These are phyloP conservation scores for Limnanthes douglasii DNA, from an alignment of 345 rosid genomes.

Conservation along the genomic window DNA sequence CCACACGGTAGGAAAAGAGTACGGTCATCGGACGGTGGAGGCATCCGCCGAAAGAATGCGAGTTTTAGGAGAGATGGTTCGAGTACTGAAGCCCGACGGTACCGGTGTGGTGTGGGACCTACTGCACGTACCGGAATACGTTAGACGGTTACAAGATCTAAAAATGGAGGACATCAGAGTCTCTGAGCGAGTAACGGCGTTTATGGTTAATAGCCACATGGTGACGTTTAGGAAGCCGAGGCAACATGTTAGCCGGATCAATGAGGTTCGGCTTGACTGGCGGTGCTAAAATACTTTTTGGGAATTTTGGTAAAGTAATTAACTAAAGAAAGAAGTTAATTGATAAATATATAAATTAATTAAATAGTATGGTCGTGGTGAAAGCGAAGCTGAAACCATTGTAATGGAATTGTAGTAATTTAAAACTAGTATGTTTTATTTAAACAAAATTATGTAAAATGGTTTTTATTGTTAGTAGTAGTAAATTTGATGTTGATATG, in stretches of 20 bases:
- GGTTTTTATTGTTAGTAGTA: too few species aligned
- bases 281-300: too few species aligned
- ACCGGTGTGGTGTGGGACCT: slow-evolving; percentile 81
- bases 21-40: slow-evolving; percentile 75
- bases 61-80: slow-evolving; percentile 70
- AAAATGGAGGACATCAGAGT: slow-evolving; percentile 80
- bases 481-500: too few species aligned
- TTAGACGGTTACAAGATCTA: slow-evolving; percentile 61
- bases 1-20: slow-evolving; percentile 75
- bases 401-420: too few species aligned
- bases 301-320: slow-evolving; percentile 3
- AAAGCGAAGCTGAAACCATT: too few species aligned
- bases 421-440: too few species aligned
- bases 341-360: too few species aligned
- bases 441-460: too few species aligned
- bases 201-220: slow-evolving; percentile 88
- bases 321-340: too few species aligned
- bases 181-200: slow-evolving; percentile 79
- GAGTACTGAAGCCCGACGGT: slow-evolving; percentile 82
- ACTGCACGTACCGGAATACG: slow-evolving; percentile 69
- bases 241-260: slow-evolving; percentile 38
- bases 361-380: too few species aligned
- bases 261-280: slow-evolving; percentile 69
- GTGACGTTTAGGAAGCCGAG: slow-evolving; percentile 71
- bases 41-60: slow-evolving; percentile 84